Conservation (phyloP, 495 filamentous ascomycete genomes). For the Viridothelium virens region DNA sequence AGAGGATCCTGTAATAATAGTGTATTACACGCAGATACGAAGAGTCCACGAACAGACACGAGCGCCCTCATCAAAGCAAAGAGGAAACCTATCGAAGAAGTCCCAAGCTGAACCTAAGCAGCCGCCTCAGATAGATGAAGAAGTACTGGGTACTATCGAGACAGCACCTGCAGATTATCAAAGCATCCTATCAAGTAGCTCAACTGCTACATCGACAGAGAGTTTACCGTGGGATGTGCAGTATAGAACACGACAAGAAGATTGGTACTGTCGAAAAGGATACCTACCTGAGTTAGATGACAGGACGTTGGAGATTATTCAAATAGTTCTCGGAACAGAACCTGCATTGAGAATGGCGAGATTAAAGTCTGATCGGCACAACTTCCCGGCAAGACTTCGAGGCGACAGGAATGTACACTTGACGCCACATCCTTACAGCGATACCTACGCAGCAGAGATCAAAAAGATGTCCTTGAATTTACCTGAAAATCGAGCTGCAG, state of each 20-base stretch:
- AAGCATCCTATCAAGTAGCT: not conserved
- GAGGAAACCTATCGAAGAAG: not conserved
- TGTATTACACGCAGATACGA: not conserved
- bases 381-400: not conserved
- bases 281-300: not conserved
- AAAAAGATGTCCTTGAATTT: not conserved
- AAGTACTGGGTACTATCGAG: not conserved
- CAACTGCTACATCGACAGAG: not conserved
- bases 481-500: not conserved
- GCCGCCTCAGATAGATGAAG: not conserved
- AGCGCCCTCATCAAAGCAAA: not conserved
- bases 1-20: too few relatives aligned
- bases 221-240: not conserved
- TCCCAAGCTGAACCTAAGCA: not conserved
- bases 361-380: not conserved
- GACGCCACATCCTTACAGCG: not conserved
- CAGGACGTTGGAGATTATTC: not conserved
- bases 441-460: not conserved
- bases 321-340: not conserved
- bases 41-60: not conserved
- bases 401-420: not conserved
- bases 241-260: not conserved
- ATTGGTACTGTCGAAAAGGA: slow-evolving; percentile 6
- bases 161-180: not conserved
- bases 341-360: not conserved